These are phyloP conservation scores for Pseudogymnoascus sp. DNA, from an alignment of 2,329 filamentous ascomycete species.

Conservation along the genomic window DNA sequence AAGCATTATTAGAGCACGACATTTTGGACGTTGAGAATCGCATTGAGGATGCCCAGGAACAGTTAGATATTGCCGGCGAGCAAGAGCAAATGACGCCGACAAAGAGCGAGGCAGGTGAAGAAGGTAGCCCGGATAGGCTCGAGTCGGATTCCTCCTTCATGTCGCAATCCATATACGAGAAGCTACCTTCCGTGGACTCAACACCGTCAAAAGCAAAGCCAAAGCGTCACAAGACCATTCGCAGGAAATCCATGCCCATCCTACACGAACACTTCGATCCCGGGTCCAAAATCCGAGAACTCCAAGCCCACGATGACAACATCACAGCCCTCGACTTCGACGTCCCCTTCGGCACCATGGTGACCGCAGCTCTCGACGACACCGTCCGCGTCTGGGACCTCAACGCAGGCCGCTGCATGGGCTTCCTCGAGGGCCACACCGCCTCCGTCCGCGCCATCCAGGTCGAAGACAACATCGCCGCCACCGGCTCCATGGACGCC, in stretches of 20 bases:
- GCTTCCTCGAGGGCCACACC: slow-evolving; percentile 84
- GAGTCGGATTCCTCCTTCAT: slow-evolving; percentile 63
- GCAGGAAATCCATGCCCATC: slow-evolving; percentile 83
- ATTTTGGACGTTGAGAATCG: slow-evolving; percentile 55
- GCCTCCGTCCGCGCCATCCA: slow-evolving; percentile 89
- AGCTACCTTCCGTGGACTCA: slow-evolving; percentile 55
- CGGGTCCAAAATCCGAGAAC: slow-evolving; percentile 78
- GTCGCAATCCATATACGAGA: slow-evolving; percentile 96
- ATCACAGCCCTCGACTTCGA: slow-evolving; percentile 94
- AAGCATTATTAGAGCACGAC: slow-evolving; percentile 82
- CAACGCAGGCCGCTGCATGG: slow-evolving; percentile 86
- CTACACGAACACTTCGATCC: slow-evolving; percentile 92
- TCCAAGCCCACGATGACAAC: slow-evolving; percentile 79
- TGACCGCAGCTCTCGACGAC: slow-evolving; percentile 86
- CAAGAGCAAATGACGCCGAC: slow-evolving; percentile 44
- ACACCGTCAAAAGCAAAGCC: slow-evolving; percentile 43
- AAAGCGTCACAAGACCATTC: slow-evolving; percentile 48
- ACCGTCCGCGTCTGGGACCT: slow-evolving; percentile 94
- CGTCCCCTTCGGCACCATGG: slow-evolving; percentile 91
- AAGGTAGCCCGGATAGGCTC: slow-evolving; percentile 34
- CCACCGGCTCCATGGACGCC: slow-evolving; percentile 89
- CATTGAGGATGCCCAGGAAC: slow-evolving; percentile 52
- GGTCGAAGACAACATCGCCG: slow-evolving; percentile 90
- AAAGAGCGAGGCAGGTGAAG: slow-evolving; percentile 43
- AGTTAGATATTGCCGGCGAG: slow-evolving; percentile 51